A percentile compares a stretch with the other conserved stretches of the same genome.
phyloP scores from a whole-genome alignment of 768 basidiomycete species.

The Tricholoma terreum region DNA sequence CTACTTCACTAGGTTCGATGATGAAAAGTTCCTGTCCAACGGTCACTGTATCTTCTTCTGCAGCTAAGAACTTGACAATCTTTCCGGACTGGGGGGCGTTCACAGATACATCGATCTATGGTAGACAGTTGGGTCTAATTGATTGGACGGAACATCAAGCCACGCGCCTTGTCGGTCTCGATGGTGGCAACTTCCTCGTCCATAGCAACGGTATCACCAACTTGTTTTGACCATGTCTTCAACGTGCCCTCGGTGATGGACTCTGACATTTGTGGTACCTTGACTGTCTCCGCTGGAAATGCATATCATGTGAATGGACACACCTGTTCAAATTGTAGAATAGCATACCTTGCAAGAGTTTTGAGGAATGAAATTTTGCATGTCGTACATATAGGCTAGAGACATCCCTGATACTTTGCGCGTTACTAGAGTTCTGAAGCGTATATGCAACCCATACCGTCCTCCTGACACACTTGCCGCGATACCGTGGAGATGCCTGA shows the following conservation, averaged over 20 bases:
- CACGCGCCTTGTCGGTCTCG: conserved; percentile 93
- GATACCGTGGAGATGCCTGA: conserved; percentile 33
- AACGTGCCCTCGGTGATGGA: conserved; percentile 98
- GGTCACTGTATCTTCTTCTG: conserved; percentile 90
- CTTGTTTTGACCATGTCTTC: conserved; percentile 91
- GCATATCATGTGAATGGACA: background rate
- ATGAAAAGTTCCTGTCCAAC: conserved; percentile 94
- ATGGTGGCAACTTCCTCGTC: conserved; percentile 98
- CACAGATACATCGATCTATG: conserved; percentile 93
- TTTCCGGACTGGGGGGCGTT: conserved; percentile 88
- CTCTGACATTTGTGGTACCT: conserved; percentile 97
- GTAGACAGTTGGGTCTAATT: conserved; percentile 8
- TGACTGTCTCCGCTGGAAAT: conserved; percentile 75
- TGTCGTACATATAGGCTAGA: conserved; percentile 44
- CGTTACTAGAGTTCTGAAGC: conserved; percentile 9
- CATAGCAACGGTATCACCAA: conserved; percentile 83
- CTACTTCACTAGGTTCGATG: conserved; percentile 78
- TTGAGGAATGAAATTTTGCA: conserved; percentile 69
- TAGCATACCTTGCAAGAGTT: conserved; percentile 61
- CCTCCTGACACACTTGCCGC: conserved; percentile 38
- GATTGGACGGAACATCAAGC: background rate
- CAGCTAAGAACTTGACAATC: conserved; percentile 81
- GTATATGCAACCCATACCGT: conserved; percentile 37
- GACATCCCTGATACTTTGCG: conserved; percentile 36
- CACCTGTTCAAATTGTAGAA: background rate